Conservation (phyloP, 768 basidiomycete species). For the Lentinula edodes region DNA sequence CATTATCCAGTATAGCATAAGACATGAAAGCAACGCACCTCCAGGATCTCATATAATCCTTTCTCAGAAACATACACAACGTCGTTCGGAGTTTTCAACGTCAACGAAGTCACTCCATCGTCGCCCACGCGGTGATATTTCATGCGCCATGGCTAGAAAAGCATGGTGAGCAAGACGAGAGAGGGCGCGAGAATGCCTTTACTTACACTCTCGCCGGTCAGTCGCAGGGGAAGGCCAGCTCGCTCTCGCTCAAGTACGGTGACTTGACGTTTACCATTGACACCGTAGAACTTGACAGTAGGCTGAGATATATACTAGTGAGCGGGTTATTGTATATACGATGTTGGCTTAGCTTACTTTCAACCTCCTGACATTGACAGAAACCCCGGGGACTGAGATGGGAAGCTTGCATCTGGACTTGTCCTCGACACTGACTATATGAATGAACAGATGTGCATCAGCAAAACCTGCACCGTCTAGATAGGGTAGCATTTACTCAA, state of each 20-base stretch:
- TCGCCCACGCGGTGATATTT: constrained; percentile 57
- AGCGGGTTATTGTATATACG: background rate
- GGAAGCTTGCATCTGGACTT: constrained; percentile 79
- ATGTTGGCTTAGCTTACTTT: constrained; percentile 44
- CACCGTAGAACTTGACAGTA: constrained; percentile 81
- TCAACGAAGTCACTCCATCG: constrained; percentile 33
- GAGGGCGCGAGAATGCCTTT: background rate
- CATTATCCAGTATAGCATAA: constrained; percentile 1
- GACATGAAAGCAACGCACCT: constrained; percentile 34
- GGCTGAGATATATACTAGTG: constrained; percentile 43
- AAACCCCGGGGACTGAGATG: constrained; percentile 69
- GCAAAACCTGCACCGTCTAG: background rate
- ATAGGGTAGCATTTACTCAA: constrained; percentile 37
- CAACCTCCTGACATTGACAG: constrained; percentile 78
- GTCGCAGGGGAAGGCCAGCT: constrained; percentile 69
- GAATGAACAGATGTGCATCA: background rate
- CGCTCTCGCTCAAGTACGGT: constrained; percentile 71
- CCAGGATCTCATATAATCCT: constrained; percentile 70
- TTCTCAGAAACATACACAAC: constrained; percentile 66
- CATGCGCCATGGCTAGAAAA: constrained; percentile 77
- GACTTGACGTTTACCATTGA: constrained; percentile 46
- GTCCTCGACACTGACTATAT: constrained; percentile 77
- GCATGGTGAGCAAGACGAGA: constrained; percentile 1
- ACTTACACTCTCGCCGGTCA: constrained; percentile 88
- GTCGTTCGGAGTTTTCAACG: constrained; percentile 60